phyloP scores from a whole-genome alignment of 164 flowering plant genomes.

The Magnolia kwangsiensis region DNA sequence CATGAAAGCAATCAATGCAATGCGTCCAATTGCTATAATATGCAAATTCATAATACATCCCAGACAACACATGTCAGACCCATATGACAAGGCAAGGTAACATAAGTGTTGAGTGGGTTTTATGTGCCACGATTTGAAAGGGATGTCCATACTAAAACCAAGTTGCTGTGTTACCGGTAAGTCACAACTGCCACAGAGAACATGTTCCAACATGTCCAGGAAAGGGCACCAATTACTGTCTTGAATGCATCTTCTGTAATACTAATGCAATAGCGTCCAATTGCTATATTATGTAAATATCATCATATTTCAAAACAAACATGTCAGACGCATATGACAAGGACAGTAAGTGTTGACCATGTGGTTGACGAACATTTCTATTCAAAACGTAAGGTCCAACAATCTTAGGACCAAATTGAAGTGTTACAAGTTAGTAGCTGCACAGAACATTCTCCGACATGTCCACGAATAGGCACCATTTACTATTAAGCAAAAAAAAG shows the following conservation, averaged over 20 bases:
- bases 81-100: background rate
- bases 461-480: background rate
- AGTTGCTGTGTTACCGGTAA: background rate
- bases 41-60: background rate
- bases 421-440: background rate
- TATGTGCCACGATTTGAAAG: background rate
- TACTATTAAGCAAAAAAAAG: background rate
- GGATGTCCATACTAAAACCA: background rate
- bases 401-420: too few species aligned
- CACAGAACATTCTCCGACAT: background rate
- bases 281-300: too few species aligned
- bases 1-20: too few species aligned
- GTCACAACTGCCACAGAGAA: background rate
- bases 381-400: background rate
- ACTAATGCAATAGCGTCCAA: background rate
- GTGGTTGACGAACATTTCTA: background rate
- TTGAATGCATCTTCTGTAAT: too few species aligned
- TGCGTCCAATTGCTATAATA: background rate
- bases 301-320: background rate
- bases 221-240: background rate
- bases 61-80: background rate
- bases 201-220: background rate
- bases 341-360: background rate
- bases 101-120: background rate
- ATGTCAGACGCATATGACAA: background rate